A percentile compares a stretch with the other conserved stretches of the same genome.
These are phyloP conservation scores for Pythium aquatile DNA, from an alignment of 352 stramenopile species.

Conservation along the genomic window DNA sequence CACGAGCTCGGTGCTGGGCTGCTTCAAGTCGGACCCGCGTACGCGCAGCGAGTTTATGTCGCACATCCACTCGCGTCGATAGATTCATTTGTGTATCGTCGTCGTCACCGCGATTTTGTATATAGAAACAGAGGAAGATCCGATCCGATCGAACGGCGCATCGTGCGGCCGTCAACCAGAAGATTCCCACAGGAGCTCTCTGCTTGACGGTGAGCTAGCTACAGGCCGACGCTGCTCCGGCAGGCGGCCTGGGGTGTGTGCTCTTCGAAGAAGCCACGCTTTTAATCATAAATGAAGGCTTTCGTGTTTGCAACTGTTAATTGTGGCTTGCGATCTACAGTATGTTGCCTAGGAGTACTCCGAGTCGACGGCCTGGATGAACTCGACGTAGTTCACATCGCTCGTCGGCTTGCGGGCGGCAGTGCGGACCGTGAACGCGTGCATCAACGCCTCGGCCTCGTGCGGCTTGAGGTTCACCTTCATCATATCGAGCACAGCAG, in stretches of 20 bases:
- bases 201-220: slow-evolving; percentile 21
- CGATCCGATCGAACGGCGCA: slow-evolving; percentile 25
- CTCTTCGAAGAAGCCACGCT: slow-evolving; percentile 19
- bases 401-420: slow-evolving; percentile 50
- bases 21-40: slow-evolving; percentile 94
- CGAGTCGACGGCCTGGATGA: slow-evolving; percentile 74
- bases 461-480: slow-evolving; percentile 44
- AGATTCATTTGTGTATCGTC: slow-evolving; percentile 20
- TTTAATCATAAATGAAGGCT: slow-evolving; percentile 5
- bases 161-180: slow-evolving; percentile 24
- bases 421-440: slow-evolving; percentile 51
- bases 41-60: slow-evolving; percentile 89
- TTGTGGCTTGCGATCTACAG: not conserved
- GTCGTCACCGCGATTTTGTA: not conserved
- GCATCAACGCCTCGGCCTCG: slow-evolving; percentile 53
- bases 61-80: slow-evolving; percentile 76
- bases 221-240: not conserved
- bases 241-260: slow-evolving; percentile 14
- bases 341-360: slow-evolving; percentile 42
- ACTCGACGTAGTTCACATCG: slow-evolving; percentile 79
- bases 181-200: not conserved
- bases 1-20: slow-evolving; percentile 96
- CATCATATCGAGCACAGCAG: slow-evolving; percentile 85
- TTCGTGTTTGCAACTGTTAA: not conserved
- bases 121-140: not conserved